Evolutionary conservation across 2,329 filamentous ascomycete genomes (phyloP), one percentile per base, ranked within the genome.

Genomic region (Calcarisporium arbuscula): DNA sequence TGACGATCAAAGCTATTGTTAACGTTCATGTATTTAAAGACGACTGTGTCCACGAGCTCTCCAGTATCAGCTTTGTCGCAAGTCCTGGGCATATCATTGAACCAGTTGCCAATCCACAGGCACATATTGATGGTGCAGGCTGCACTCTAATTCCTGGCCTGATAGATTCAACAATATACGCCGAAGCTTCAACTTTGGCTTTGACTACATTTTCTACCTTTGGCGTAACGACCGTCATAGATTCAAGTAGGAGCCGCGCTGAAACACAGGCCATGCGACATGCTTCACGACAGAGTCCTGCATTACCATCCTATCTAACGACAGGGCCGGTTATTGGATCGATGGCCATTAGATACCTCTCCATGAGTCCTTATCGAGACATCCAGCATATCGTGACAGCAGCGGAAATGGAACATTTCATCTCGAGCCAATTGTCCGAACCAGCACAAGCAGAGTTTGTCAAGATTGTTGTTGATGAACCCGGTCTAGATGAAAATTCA

Each of bases 101-200:
- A n/a, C n/a, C n/a, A n/a, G n/a, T n/a, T n/a, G n/a, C n/a, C n/a
- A n/a, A n/a, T n/a, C n/a, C n/a, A n/a, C n/a, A n/a, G n/a, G n/a
- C n/a, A n/a, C n/a, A n/a, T n/a, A 38, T 66, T 58, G 52, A 84
- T 12, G 43, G 43, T 18, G 29, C 34, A 4, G 36, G 35, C 22
- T 41, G 39, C 20, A 43, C 38, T 2, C 17, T 46, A 4, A 26
- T 45, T 3, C 40, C 44, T 7, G 40, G 33, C 12, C 30, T 48
- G 10, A 43, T 46, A 15, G 44, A 46, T 21, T 32, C 38, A 20
- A 40, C 36, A n/a, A 20, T 43, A 17, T 31, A 44, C 26, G 19
- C 34, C 7, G 35, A 35, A 12, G 27, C 37, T 5, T 21, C 30
- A 3, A 19, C n/a, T 2, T 17, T n/a, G 18, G 30, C 34, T 9